Base-by-base conservation (phyloP, 2,329 filamentous ascomycete species). In the Rhinocladiella mackenziei region DNA sequence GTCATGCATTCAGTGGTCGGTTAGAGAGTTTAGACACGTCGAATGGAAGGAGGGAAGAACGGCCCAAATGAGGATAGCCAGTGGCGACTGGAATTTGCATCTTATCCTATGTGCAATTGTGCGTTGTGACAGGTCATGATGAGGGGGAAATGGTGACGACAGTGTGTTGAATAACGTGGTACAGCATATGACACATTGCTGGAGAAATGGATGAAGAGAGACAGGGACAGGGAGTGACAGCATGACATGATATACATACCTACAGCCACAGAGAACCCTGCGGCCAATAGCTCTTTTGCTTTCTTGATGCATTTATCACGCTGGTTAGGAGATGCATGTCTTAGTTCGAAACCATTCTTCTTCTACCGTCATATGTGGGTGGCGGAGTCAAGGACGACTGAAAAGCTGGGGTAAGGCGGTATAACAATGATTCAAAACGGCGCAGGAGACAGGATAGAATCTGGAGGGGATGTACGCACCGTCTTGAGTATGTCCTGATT, bases 401-500 rank as follows among this genome's bases (percentile, higher is more conserved):
- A 35, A 31, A 14, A 10, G 15, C 6, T 17, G 7, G 32, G 18
- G 32, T 35, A 13, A 14, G 32, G 22, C 32, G 15, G 6, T n/a
- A 35, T 20, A 19, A 22, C 13, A 19, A 14, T 7, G 18, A n/a
- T 11, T 20, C n/a, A n/a, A n/a, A n/a, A n/a, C n/a, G 34, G 28
- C 42, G 28, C n/a, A 14, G 11, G 6, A 22, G 22, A 30, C 23
- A 43, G 11, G 22, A 18, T 22, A 37, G 18, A 25, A 22, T 14
- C 22, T 46, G 26, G 32, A 35, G 55, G 35, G 51, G 46, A 20
- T 9, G 19, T n/a, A 66, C 70, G 55, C 67, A 80, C 74, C 20
- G 78, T 83, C 65, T 94, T 95, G 34, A 96, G 73, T 1, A 75
- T 78, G 64, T 97, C 92, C 68, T 97, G 92, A 58, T 97, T 98